Evolutionary conservation across 2,329 filamentous ascomycete species (phyloP), one percentile per base, ranked within the genome.

Genomic region (Colletotrichum camelliae): DNA sequence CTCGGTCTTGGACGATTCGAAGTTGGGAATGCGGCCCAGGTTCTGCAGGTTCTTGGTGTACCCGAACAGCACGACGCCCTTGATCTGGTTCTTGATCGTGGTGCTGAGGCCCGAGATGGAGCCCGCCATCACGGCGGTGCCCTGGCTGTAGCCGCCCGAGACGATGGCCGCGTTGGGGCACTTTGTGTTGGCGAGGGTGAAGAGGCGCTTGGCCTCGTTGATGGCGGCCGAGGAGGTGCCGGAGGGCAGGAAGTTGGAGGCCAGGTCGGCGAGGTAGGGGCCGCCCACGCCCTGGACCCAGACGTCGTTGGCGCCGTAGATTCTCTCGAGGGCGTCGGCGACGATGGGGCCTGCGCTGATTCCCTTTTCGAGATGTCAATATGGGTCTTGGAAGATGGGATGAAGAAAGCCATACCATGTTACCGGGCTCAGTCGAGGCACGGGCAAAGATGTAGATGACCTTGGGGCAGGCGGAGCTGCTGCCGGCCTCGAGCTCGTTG

Each of bases 241-340:
- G 2, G 80, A 77, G 4, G 85, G 83, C 1, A 86, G 81, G 52
- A 82, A 80, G 76, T 88, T 88, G 29, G 82, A 80, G 1, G 78
- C 70, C 0, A 87, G 57, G 2, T 77, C 77, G 0, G 86, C 86
- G 2, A 72, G 79, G 79, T 89, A 89, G 3, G 81, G 77, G 29
- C 81, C 81, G 7, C 84, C 84, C 16, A 89, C 85, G 16, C 87
- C 87, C 77, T 89, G 87, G 27, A 87, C 83, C 84, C 84, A 86
- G 73, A 86, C 76, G 21, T 79, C 73, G 10, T 61, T 70, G 5
- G 72, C 68, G 62, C 81, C 80, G 37, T 82, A 83, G 33, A 74
- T 70, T 27, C 67, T 66, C 58, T 83, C 80, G 0, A 86, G 80
- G 48, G 76, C 81, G 15, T 77, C 74, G 7, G 80, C 83, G 13